Base-by-base conservation (phyloP, 495 filamentous ascomycete species). In the Penicillium pulvis region DNA sequence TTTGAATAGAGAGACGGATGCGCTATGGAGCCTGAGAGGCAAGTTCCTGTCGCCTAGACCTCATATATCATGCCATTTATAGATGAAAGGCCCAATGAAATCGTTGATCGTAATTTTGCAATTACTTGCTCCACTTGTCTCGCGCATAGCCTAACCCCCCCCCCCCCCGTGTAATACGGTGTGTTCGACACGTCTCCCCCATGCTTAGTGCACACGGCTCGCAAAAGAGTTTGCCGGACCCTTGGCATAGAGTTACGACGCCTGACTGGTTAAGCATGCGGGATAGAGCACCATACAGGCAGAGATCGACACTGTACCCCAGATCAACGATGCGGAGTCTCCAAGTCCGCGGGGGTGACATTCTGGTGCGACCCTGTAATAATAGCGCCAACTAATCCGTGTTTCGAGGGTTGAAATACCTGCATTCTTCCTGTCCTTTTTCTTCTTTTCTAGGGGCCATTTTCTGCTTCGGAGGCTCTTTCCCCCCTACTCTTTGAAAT, bases 1-100 rank as follows among this genome's bases (percentile, higher is more conserved):
- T 53, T 55, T 33, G 31, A 51, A 54, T 57, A 62, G 59, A 62
- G 59, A 62, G 49, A 62, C 49, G 53, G 54, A 57, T 49, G 46
- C 26, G 26, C 26, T 12, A 17, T 46, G 39, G 17, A 24, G 31
- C 39, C 1, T 36, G 31, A 17, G 6, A 12, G 6, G 9, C 36
- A 42, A 36, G 39, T 16, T 26, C 12, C 11, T 16, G 33, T 7
- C n/a, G 10, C 19, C 31, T 52, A 20, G 17, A 33, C 26, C 47
- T 19, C 12, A 44, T 56, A 64, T 61, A 56, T 53, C 51, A 58
- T 54, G 61, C 56, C 26, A 12, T 53, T 59, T 41, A 61, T 64
- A 67, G 64, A 66, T 58, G 51, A 62, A 62, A 30, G 12, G 42
- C 51, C 28, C 41, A 23, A 28, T 35, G 19, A 60, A 23, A 36